phyloP scores from a whole-genome alignment of 805 yeast genomes.

The Candida montana region DNA sequence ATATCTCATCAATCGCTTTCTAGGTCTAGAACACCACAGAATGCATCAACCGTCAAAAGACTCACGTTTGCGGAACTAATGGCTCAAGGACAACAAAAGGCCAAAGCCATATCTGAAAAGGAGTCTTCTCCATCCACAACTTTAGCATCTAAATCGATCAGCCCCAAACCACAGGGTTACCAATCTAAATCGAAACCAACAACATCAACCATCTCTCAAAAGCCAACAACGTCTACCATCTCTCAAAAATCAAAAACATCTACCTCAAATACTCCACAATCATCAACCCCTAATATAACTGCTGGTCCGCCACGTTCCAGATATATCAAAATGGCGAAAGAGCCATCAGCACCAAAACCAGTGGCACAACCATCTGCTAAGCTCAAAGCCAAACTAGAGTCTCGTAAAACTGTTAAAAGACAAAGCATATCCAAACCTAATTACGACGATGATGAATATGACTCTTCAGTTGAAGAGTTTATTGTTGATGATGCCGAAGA shows the following conservation, averaged over 20 bases:
- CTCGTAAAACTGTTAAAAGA: slow-evolving; percentile 19
- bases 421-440: not conserved
- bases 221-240: too few relatives aligned
- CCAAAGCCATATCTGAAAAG: slow-evolving; percentile 15
- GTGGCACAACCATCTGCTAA: slow-evolving; percentile 55
- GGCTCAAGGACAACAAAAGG: slow-evolving; percentile 47
- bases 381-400: slow-evolving; percentile 41
- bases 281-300: not conserved
- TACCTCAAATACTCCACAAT: too few relatives aligned
- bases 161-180: slow-evolving; percentile 1
- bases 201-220: not conserved
- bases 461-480: slow-evolving; percentile 46
- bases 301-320: not conserved
- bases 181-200: slow-evolving; percentile 11
- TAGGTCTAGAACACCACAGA: too few relatives aligned
- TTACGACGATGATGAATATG: slow-evolving; percentile 40
- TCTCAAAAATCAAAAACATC: too few relatives aligned
- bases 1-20: too few relatives aligned
- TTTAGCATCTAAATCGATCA: not conserved
- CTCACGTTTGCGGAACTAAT: slow-evolving; percentile 51
- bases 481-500: slow-evolving; percentile 43
- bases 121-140: slow-evolving; percentile 15
- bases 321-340: not conserved
- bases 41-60: slow-evolving; percentile 30
- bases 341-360: slow-evolving; percentile 18